Percentiles rank a stretch among this genome's conserved stretches.
These are phyloP conservation scores for Scenedesmus sp. DNA, from an alignment of 163 green algal species.

Conservation along the genomic window DNA sequence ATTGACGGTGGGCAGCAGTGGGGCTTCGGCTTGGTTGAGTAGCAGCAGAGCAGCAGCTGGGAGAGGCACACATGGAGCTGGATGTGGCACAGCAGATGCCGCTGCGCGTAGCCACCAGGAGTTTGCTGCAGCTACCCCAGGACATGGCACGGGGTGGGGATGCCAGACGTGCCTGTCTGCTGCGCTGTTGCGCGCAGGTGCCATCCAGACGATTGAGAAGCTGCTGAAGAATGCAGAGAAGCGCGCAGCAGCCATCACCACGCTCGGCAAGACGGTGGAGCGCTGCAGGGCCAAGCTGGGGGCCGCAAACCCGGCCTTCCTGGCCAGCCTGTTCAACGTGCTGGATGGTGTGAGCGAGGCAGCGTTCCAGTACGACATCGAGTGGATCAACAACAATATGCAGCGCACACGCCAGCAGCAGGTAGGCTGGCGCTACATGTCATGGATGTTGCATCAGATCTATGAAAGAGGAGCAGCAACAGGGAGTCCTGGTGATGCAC, in stretches of 20 bases:
- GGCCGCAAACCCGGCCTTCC: background rate
- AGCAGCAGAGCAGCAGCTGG: background rate
- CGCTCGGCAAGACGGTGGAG: conserved; percentile 85
- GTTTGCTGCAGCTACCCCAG: no score
- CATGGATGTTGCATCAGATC: background rate
- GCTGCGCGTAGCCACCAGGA: no score
- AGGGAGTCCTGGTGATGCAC: no score
- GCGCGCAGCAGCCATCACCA: conserved; percentile 79
- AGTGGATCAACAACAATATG: conserved; percentile 67
- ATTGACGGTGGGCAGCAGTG: conserved; percentile 72
- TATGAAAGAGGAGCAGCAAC: no score
- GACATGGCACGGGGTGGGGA: no score
- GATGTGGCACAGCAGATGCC: no score
- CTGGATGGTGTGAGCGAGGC: conserved; percentile 60
- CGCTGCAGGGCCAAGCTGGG: conserved; percentile 37
- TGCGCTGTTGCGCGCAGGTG: conserved; percentile 59
- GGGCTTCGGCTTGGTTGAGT: background rate
- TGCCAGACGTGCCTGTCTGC: no score
- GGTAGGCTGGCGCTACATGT: background rate
- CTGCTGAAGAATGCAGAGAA: conserved; percentile 78
- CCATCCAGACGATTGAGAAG: conserved; percentile 75
- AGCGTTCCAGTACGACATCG: conserved; percentile 64
- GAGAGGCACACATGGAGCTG: background rate
- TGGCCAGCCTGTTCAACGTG: background rate
- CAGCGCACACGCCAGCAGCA: background rate